These are phyloP conservation scores for Gaeumannomyces sp. DNA, from an alignment of 2,329 filamentous ascomycete species.

Conservation along the genomic window DNA sequence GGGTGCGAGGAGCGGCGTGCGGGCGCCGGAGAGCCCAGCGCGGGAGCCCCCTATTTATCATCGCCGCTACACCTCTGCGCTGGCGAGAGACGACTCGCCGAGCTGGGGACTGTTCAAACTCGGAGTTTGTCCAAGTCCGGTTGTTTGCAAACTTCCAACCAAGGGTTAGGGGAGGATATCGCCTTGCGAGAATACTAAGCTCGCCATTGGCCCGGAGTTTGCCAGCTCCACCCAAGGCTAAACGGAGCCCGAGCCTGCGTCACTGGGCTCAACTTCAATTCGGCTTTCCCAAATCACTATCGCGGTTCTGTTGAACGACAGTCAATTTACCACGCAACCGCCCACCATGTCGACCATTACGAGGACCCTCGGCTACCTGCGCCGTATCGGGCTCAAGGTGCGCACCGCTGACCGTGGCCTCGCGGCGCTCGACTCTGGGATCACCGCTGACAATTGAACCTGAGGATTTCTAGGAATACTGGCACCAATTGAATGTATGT, in stretches of 20 bases:
- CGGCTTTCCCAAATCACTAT: conserved; percentile 2
- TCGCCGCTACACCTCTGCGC: conserved; percentile 15
- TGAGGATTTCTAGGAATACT: conserved; percentile 62
- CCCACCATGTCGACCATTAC: conserved; percentile 80
- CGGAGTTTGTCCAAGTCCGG: neutral
- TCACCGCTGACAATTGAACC: conserved; percentile 28
- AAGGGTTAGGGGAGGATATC: neutral
- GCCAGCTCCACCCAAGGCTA: neutral
- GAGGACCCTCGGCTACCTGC: conserved; percentile 80
- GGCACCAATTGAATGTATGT: conserved; percentile 87
- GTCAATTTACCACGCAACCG: conserved; percentile 26
- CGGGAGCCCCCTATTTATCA: conserved; percentile 28
- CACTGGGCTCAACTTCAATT: conserved; percentile 6
- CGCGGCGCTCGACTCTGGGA: neutral
- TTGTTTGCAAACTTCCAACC: neutral
- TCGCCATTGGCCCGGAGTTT: conserved; percentile 1
- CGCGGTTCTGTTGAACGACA: conserved; percentile 4
- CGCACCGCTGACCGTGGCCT: neutral
- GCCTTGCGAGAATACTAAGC: neutral
- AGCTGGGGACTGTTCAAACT: neutral
- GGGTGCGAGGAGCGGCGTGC: conserved; percentile 18
- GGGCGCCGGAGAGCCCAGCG: conserved; percentile 24
- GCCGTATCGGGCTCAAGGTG: conserved; percentile 84
- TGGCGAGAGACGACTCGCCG: neutral
- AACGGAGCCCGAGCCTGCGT: conserved; percentile 4